Evolutionary conservation across 2,329 filamentous ascomycete genomes (phyloP), one percentile per base, ranked within the genome.

Genomic region (Ascochyta lentis): DNA sequence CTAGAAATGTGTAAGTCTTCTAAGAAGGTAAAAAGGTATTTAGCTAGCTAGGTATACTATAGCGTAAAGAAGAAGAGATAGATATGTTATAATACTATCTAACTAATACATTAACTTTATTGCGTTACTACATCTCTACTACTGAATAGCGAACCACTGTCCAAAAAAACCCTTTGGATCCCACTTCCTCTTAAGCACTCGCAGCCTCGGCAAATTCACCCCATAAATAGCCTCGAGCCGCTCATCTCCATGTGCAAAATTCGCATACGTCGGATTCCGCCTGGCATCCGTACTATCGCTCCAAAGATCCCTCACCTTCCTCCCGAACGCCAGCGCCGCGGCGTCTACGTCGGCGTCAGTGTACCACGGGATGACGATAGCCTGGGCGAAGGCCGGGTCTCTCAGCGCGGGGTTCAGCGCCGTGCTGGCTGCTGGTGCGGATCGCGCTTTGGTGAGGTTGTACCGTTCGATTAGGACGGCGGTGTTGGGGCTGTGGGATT

Each of bases 291-390:
- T 24, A 2, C 44, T 55, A 33, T 54, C 59, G 13, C 64, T 65
- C 69, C 67, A 72, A 41, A 73, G 64, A 12, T 67, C 65, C 34
- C 73, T 60, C 3, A 74, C 65, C 15, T 59, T 64, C 23, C 51
- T 55, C 10, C 73, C 77, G 54, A 78, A 79, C 2, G 31, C 57
- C 33, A 69, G 31, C 0, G 77, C 78, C 35, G 66, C 66, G 1
- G 24, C 47, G 54, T 80, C 77, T 2, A 80, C 59, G 4, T 60
- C 58, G 0, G 67, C 55, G 49, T 77, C 72, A 1, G 61, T 63
- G 41, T 79, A 79, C 77, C 76, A 79, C 0, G 77, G 73, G 13
- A 78, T 74, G 0, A 72, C 69, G 35, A 78, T 66, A 0, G 72
- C 72, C 52, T 79, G 66, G 16, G 71, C 74, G 42, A 76, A 73